A percentile compares a stretch with the other conserved stretches of the same genome.
These are phyloP conservation scores for Fonsecaea multimorphosa DNA, from an alignment of 2,329 filamentous ascomycete species.

Conservation along the genomic window DNA sequence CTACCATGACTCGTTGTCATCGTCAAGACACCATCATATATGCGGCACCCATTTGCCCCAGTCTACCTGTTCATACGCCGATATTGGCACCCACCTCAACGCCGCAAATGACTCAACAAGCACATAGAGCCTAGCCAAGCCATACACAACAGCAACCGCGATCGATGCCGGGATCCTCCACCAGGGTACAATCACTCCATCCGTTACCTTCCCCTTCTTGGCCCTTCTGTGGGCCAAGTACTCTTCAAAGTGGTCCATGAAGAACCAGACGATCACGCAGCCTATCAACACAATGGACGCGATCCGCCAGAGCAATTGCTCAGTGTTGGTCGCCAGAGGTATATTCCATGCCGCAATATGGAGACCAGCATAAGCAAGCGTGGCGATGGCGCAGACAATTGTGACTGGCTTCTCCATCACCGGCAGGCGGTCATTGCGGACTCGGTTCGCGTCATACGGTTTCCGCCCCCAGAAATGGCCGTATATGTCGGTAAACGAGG, in stretches of 20 bases:
- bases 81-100: slow-evolving; percentile 13
- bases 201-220: slow-evolving; percentile 11
- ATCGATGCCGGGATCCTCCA: slow-evolving; percentile 26
- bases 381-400: slow-evolving; percentile 25
- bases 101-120: slow-evolving; percentile 19
- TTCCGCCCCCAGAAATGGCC: slow-evolving; percentile 15
- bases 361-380: slow-evolving; percentile 34
- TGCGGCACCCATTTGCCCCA: slow-evolving; percentile 23
- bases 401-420: slow-evolving; percentile 22
- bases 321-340: slow-evolving; percentile 38
- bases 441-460: slow-evolving; percentile 21
- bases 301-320: slow-evolving; percentile 36
- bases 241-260: slow-evolving; percentile 22
- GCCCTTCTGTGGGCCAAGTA: slow-evolving; percentile 2
- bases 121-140: slow-evolving; percentile 17
- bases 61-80: slow-evolving; percentile 21
- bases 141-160: slow-evolving; percentile 10
- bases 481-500: slow-evolving; percentile 16
- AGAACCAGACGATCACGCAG: slow-evolving; percentile 20
- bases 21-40: slow-evolving; percentile 14
- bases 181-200: slow-evolving; percentile 18
- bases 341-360: slow-evolving; percentile 42
- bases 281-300: slow-evolving; percentile 23
- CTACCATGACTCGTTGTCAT: neutral
- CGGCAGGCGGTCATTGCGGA: slow-evolving; percentile 21